phyloP scores from a whole-genome alignment of 352 stramenopile species.

The Blastocystis hominis region DNA sequence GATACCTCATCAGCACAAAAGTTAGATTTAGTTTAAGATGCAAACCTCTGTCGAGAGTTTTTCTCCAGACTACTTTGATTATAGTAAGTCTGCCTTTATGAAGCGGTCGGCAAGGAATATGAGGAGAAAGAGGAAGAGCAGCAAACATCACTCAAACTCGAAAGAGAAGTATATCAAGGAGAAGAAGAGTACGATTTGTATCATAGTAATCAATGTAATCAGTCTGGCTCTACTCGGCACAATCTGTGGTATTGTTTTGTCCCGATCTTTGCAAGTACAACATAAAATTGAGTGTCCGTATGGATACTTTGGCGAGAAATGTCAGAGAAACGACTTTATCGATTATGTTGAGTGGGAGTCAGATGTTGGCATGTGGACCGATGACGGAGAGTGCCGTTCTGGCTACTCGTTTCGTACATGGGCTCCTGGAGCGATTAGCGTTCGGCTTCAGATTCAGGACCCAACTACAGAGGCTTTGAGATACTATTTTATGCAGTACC shows the following conservation, averaged over 20 bases:
- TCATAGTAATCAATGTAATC: not conserved
- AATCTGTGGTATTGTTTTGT: not conserved
- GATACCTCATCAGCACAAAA: too few species aligned
- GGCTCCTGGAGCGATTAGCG: conserved; percentile 1
- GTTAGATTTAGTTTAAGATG: too few species aligned
- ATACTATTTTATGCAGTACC: conserved; percentile 23
- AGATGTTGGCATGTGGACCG: not conserved
- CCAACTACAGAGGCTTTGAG: not conserved
- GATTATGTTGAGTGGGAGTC: not conserved
- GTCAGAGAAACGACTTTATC: conserved; percentile 36
- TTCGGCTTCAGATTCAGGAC: not conserved
- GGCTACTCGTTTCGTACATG: conserved; percentile 38
- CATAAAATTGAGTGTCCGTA: not conserved
- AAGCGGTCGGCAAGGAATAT: not conserved
- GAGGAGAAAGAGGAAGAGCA: not conserved
- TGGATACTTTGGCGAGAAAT: conserved; percentile 11
- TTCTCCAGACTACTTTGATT: conserved; percentile 13
- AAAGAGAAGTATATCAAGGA: not conserved
- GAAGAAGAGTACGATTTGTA: not conserved
- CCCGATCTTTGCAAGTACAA: not conserved
- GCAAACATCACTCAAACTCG: not conserved
- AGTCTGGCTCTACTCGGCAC: not conserved
- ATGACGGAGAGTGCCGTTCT: not conserved
- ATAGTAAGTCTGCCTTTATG: not conserved
- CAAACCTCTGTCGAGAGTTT: not conserved